These are phyloP conservation scores for Metarhizium rileyi DNA, from an alignment of 2,329 filamentous ascomycete genomes.

Conservation along the genomic window DNA sequence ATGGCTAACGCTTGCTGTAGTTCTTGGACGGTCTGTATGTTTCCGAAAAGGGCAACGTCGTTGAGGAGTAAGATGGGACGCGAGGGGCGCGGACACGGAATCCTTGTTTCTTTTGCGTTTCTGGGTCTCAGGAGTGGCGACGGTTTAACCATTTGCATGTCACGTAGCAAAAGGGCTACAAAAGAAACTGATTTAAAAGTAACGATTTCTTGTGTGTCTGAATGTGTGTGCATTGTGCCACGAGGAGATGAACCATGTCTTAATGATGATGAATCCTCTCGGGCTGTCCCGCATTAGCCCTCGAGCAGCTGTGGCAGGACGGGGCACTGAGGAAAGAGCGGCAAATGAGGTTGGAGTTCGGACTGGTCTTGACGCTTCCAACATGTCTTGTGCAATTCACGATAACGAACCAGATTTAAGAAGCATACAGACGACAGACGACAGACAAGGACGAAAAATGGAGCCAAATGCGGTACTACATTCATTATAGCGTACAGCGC, in stretches of 20 bases:
- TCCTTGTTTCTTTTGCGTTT: slow-evolving; percentile 46
- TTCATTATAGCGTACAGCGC: background rate
- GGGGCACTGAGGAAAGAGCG: too few relatives aligned
- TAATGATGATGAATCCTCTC: too few relatives aligned
- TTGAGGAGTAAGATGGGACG: slow-evolving; percentile 46
- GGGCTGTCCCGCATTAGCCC: too few relatives aligned
- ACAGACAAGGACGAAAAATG: background rate
- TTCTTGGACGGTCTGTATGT: slow-evolving; percentile 99
- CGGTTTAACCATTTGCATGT: slow-evolving; percentile 51
- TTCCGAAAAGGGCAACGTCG: slow-evolving; percentile 95
- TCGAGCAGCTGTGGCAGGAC: too few relatives aligned
- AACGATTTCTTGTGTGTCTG: slow-evolving; percentile 21
- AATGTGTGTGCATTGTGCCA: background rate
- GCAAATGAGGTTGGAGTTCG: background rate
- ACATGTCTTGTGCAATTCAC: background rate
- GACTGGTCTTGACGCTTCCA: background rate
- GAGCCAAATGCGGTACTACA: background rate
- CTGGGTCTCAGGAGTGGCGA: slow-evolving; percentile 54
- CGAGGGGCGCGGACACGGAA: slow-evolving; percentile 26
- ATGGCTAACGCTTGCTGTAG: slow-evolving; percentile 34
- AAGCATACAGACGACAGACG: background rate
- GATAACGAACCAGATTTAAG: background rate
- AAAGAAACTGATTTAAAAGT: slow-evolving; percentile 28
- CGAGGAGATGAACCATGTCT: too few relatives aligned
- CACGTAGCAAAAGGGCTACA: slow-evolving; percentile 43